phyloP scores from a whole-genome alignment of 2,329 filamentous ascomycete genomes.

The Monosporascus sp. region DNA sequence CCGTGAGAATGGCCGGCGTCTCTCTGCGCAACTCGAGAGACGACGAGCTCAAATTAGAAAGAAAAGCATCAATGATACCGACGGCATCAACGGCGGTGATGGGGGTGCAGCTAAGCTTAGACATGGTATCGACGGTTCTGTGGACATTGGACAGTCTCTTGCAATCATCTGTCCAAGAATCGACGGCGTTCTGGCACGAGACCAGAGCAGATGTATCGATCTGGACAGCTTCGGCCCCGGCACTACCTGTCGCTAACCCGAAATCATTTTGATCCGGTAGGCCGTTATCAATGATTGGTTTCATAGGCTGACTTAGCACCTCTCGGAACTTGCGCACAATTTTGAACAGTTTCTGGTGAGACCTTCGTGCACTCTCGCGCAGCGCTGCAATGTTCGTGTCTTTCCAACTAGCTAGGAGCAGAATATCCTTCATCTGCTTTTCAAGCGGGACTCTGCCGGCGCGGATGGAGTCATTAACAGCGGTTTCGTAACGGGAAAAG shows the following conservation, averaged over 20 bases:
- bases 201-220: slow-evolving; percentile 28
- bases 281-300: slow-evolving; percentile 54
- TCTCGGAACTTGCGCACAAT: slow-evolving; percentile 84
- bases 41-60: slow-evolving; percentile 60
- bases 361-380: slow-evolving; percentile 81
- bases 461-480: slow-evolving; percentile 58
- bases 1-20: slow-evolving; percentile 73
- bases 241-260: slow-evolving; percentile 3
- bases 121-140: slow-evolving; percentile 71
- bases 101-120: slow-evolving; percentile 50
- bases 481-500: slow-evolving; percentile 64
- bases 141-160: slow-evolving; percentile 65
- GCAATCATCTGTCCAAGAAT: slow-evolving; percentile 41
- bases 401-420: slow-evolving; percentile 94
- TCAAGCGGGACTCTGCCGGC: slow-evolving; percentile 72
- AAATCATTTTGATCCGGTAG: slow-evolving; percentile 44
- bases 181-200: slow-evolving; percentile 29
- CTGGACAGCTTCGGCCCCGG: slow-evolving; percentile 19
- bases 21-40: slow-evolving; percentile 74
- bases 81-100: slow-evolving; percentile 49
- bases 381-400: slow-evolving; percentile 91
- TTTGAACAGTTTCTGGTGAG: slow-evolving; percentile 87
- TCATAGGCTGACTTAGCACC: slow-evolving; percentile 71
- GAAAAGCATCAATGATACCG: slow-evolving; percentile 59
- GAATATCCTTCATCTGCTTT: slow-evolving; percentile 87